phyloP scores from a whole-genome alignment of 768 basidiomycete genomes.

The Galerina marginata region DNA sequence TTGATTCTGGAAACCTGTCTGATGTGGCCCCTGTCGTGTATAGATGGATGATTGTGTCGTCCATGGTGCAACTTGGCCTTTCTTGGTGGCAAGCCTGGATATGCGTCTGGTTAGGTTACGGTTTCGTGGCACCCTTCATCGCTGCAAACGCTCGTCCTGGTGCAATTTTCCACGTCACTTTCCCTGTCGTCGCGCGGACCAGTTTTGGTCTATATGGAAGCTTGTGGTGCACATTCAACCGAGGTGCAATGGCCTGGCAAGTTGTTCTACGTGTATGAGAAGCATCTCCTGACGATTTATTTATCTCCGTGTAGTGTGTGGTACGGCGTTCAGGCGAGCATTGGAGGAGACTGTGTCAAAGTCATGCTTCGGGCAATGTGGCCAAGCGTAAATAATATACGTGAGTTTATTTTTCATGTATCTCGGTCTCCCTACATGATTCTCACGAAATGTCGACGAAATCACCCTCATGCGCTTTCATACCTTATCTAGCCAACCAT shows the following conservation, averaged over 20 bases:
- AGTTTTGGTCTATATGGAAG: slow-evolving; percentile 82
- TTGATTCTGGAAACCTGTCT: neutral
- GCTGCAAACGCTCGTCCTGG: slow-evolving; percentile 80
- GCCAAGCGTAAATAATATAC: slow-evolving; percentile 72
- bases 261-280: slow-evolving; percentile 22
- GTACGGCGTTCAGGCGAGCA: slow-evolving; percentile 83
- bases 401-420: slow-evolving; percentile 41
- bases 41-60: slow-evolving; percentile 80
- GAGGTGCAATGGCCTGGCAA: slow-evolving; percentile 75
- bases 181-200: slow-evolving; percentile 76
- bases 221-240: slow-evolving; percentile 80
- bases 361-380: slow-evolving; percentile 80
- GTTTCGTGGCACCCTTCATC: slow-evolving; percentile 68
- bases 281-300: neutral
- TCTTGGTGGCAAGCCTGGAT: slow-evolving; percentile 90
- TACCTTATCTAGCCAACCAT: slow-evolving; percentile 56
- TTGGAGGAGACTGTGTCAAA: slow-evolving; percentile 80
- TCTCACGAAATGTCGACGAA: slow-evolving; percentile 20
- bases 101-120: slow-evolving; percentile 73
- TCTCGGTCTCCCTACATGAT: slow-evolving; percentile 8
- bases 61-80: slow-evolving; percentile 73
- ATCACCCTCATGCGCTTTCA: slow-evolving; percentile 4
- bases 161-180: slow-evolving; percentile 77
- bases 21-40: neutral
- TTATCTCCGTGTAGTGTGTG: slow-evolving; percentile 53